Evolutionary conservation across 2,329 filamentous ascomycete genomes (phyloP), one percentile per base, ranked within the genome.

Genomic region (Thermomyces lanuginosus): DNA sequence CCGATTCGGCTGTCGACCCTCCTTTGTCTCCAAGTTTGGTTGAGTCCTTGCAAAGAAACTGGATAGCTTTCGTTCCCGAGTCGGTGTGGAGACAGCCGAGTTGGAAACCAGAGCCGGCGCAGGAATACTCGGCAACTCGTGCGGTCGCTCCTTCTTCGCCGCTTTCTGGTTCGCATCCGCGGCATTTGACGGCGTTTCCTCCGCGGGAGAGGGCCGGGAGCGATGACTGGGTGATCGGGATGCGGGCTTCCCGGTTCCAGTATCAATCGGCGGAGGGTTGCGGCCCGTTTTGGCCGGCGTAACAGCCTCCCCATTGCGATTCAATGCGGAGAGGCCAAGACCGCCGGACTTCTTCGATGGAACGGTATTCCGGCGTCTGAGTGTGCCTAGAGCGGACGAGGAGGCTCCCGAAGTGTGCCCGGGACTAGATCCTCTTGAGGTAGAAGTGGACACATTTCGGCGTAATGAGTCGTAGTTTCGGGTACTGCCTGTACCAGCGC

Each of bases 381-480:
- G 62, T 21, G 60, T 58, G 16, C 54, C 53, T 31, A 69, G 62
- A 21, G 55, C 60, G 23, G 71, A 61, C 1, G 65, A 65, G 1
- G 75, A 64, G 15, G 55, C 49, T 27, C 64, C 69, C 1, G 82
- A 80, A 28, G 72, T 81, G 5, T 75, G 71, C 14, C 69, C 64
- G 31, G 69, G 76, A 34, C 70, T 73, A 4, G 84, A 92, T 38
- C 81, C 73, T 39, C 75, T 72, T n/a, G 89, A 95, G n/a, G n/a
- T n/a, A 3, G 84, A 92, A 0, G 83, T 80, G 3, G 89, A 95
- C 26, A 86, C 78, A 45, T 93, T 93, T 36, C 89, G 70, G 36
- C 86, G 70, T 15, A 93, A 72, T 30, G 76, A 43, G 19, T 49
- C 83, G 41, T 77, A 79, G 43, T 77, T 80, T 22, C 81, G 72